phyloP scores from a whole-genome alignment of 1,139 yeast species.

The Candida freyschussii region DNA sequence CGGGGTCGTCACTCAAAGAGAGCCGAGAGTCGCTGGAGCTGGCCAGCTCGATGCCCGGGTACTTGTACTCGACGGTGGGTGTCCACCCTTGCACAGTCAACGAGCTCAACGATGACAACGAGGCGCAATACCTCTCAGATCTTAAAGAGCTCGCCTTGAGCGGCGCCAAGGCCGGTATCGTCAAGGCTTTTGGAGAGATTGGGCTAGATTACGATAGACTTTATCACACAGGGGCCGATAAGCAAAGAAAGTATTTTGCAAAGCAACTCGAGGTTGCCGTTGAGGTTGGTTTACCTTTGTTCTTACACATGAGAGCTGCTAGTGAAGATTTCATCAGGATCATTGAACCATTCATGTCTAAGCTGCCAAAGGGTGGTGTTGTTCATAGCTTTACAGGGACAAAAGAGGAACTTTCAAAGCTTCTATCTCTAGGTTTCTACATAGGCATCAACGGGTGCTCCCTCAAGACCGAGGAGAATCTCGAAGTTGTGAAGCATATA shows the following conservation, averaged over 20 bases:
- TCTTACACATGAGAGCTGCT: slow-evolving; percentile 87
- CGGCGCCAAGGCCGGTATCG: slow-evolving; percentile 47
- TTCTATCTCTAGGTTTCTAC: slow-evolving; percentile 56
- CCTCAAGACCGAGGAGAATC: slow-evolving; percentile 67
- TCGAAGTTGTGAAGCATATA: slow-evolving; percentile 57
- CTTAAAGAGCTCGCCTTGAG: slow-evolving; percentile 45
- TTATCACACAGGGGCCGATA: slow-evolving; percentile 62
- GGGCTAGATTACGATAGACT: slow-evolving; percentile 93
- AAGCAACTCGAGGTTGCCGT: slow-evolving; percentile 65
- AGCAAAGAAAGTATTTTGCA: slow-evolving; percentile 63
- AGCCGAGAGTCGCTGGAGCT: slow-evolving; percentile 45
- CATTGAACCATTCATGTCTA: slow-evolving; percentile 50
- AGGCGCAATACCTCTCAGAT: slow-evolving; percentile 38
- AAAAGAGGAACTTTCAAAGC: slow-evolving; percentile 35
- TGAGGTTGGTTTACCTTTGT: slow-evolving; percentile 60
- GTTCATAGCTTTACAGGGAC: slow-evolving; percentile 95
- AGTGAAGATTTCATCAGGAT: slow-evolving; percentile 70
- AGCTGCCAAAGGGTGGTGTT: slow-evolving; percentile 37
- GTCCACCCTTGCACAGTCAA: slow-evolving; percentile 90
- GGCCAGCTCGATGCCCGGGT: slow-evolving; percentile 32
- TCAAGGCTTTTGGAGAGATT: slow-evolving; percentile 86
- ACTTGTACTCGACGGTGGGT: slow-evolving; percentile 72
- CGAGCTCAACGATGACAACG: slow-evolving; percentile 40
- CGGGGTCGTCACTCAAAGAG: slow-evolving; percentile 76
- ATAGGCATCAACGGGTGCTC: slow-evolving; percentile 94